Evolutionary conservation across 805 yeast species (phyloP), one percentile per base, ranked within the genome.

Genomic region (Candida nemodendra): DNA sequence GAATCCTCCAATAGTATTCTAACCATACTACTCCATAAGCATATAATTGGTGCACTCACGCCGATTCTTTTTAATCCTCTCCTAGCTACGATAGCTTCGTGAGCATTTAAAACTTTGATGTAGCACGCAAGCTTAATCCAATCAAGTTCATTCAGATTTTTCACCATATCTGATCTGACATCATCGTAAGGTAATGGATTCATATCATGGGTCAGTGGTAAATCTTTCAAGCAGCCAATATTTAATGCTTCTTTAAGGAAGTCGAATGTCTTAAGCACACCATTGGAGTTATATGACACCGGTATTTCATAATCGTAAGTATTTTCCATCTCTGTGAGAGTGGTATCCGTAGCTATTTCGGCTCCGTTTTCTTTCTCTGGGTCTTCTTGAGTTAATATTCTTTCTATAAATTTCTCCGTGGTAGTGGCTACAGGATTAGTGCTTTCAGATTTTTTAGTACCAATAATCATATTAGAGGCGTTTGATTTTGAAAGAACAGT

Each of bases 1-100:
- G n/a, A n/a, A n/a, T n/a, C n/a, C n/a, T n/a, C n/a, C n/a, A n/a
- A n/a, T n/a, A n/a, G n/a, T n/a, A 11, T 32, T 27, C 50, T 48
- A n/a, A 57, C 39, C 13, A 58, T 19, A 4, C 40, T 34, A 9
- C 53, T 68, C 76, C 79, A 79, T 28, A 79, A 60, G 14, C 68
- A 71, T 24, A 79, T 56, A 0, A 74, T 64, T 2, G 81, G 72
- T 1, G 77, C 62, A 0, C 84, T 84, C 31, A 60, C 61, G 16
- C 69, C 66, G 0, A 78, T 69, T 33, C 73, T 69, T 16, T 66
- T 66, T 2, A 78, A 63, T 0, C 89, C 89, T 39, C 80, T 69
- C 45, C 98, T 71, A 13, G 91, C 87, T 13, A 88, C 84, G 36
- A 91, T 85, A 4, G 84, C 85, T 42, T 84, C 95, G 55, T 90